A percentile compares a stretch with the other conserved stretches of the same genome.
Conservation (phyloP, 129 eudicot species). For the Oenanthe sinensis region DNA sequence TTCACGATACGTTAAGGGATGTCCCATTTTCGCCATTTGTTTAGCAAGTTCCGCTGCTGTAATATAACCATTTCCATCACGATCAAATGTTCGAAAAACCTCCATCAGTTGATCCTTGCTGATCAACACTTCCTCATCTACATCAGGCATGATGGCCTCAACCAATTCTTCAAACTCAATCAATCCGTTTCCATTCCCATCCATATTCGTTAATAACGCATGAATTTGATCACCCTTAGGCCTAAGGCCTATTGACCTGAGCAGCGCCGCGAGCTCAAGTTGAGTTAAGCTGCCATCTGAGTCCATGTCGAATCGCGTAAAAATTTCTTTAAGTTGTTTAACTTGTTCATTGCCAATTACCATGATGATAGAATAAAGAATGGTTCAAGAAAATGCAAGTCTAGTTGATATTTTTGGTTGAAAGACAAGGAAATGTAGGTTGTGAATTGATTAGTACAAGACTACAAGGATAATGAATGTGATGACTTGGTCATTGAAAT, state of each 20-base stretch:
- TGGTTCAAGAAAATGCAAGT: background rate
- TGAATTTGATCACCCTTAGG: conserved; percentile 19
- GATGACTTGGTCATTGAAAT: background rate
- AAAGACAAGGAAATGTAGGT: background rate
- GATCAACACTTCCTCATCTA: conserved; percentile 12
- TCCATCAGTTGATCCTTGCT: conserved; percentile 17
- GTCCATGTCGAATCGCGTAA: conserved; percentile 53
- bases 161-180: conserved; percentile 18
- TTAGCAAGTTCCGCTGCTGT: conserved; percentile 25
- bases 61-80: conserved; percentile 15
- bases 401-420: background rate
- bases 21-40: conserved; percentile 22
- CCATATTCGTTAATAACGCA: conserved; percentile 6
- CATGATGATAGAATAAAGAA: conserved; percentile 3
- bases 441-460: background rate
- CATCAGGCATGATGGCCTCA: conserved; percentile 11
- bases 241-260: conserved; percentile 27
- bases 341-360: conserved; percentile 22
- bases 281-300: conserved; percentile 59
- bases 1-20: conserved; percentile 16
- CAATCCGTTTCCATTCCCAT: conserved; percentile 6
- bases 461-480: background rate
- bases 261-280: conserved; percentile 59
- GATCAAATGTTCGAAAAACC: conserved; percentile 15
- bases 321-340: conserved; percentile 31